A percentile compares a stretch with the other conserved stretches of the same genome.
Evolutionary conservation across 2,329 filamentous ascomycete species (phyloP).

Genomic region (Colletotrichum shisoi): DNA sequence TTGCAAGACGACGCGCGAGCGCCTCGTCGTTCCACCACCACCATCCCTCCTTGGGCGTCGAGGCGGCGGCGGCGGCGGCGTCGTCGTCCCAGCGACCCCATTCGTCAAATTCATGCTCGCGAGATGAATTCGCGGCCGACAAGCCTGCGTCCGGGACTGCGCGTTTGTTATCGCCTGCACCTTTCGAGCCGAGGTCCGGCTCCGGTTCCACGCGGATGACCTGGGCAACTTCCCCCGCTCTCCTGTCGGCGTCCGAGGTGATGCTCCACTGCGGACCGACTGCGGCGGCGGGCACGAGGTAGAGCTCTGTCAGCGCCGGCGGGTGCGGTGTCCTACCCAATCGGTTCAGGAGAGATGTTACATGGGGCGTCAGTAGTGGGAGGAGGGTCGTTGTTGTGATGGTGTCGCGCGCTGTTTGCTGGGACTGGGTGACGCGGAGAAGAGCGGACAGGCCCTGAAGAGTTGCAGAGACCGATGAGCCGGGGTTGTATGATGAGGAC

Average conservation of each 20-base stretch:
- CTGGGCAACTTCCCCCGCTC: conserved; percentile 45
- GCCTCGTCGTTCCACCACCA: conserved; percentile 59
- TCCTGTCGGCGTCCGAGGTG: conserved; percentile 46
- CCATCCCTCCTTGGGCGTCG: background rate
- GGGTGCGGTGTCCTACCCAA: conserved; percentile 48
- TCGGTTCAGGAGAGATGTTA: conserved; percentile 54
- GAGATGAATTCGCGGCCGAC: background rate
- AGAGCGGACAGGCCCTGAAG: conserved; percentile 50
- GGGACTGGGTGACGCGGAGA: conserved; percentile 49
- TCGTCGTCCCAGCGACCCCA: conserved; percentile 53
- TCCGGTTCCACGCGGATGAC: conserved; percentile 46
- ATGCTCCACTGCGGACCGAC: conserved; percentile 51
- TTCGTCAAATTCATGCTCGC: conserved; percentile 52
- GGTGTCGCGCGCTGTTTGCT: conserved; percentile 51
- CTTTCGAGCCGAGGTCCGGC: conserved; percentile 6
- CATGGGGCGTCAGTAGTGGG: conserved; percentile 51
- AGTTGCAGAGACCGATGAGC: conserved; percentile 39
- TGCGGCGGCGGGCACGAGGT: conserved; percentile 55
- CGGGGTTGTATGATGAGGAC: conserved; percentile 45
- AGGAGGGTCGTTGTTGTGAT: conserved; percentile 44
- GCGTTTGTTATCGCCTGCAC: conserved; percentile 30
- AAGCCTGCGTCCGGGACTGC: background rate
- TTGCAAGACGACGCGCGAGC: conserved; percentile 57
- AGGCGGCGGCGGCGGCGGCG: too few relatives aligned
- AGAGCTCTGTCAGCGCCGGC: conserved; percentile 53